A percentile compares a stretch with the other conserved stretches of the same genome.
phyloP scores from a whole-genome alignment of 768 basidiomycete genomes.

The Crepidotus variabilis region DNA sequence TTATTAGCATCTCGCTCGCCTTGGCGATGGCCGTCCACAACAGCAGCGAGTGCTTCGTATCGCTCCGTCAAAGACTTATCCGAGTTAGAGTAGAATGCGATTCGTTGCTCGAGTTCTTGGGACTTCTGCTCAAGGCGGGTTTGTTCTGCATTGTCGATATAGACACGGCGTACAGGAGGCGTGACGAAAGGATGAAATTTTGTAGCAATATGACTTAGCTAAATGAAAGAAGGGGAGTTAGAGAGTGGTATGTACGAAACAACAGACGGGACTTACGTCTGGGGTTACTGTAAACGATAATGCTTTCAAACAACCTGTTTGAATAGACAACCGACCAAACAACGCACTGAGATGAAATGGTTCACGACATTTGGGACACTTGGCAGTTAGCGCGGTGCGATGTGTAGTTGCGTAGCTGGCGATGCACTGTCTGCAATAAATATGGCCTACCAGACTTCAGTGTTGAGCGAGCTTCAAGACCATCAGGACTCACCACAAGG shows the following conservation, averaged over 20 bases:
- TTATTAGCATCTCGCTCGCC: conserved; percentile 25
- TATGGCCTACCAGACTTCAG: background rate
- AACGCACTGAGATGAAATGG: background rate
- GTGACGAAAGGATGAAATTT: conserved; percentile 46
- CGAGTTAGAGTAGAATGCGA: conserved; percentile 33
- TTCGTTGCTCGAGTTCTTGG: conserved; percentile 31
- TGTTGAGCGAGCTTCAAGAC: background rate
- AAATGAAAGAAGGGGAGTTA: conserved; percentile 8
- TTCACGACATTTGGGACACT: background rate
- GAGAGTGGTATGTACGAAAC: background rate
- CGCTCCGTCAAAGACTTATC: conserved; percentile 40
- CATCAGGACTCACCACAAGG: background rate
- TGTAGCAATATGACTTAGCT: conserved; percentile 42
- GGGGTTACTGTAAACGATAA: conserved; percentile 19
- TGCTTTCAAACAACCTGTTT: background rate
- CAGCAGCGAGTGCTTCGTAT: conserved; percentile 37
- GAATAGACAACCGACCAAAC: too few relatives aligned
- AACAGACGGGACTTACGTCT: conserved; percentile 17
- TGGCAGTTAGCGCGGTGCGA: background rate
- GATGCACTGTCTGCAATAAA: background rate
- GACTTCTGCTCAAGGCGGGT: conserved; percentile 14
- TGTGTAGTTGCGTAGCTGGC: background rate
- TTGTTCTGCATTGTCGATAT: conserved; percentile 27
- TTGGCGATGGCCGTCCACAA: conserved; percentile 26
- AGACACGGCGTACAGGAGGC: conserved; percentile 46